These are phyloP conservation scores for Tylopilus felleus DNA, from an alignment of 768 basidiomycete species.

Conservation along the genomic window DNA sequence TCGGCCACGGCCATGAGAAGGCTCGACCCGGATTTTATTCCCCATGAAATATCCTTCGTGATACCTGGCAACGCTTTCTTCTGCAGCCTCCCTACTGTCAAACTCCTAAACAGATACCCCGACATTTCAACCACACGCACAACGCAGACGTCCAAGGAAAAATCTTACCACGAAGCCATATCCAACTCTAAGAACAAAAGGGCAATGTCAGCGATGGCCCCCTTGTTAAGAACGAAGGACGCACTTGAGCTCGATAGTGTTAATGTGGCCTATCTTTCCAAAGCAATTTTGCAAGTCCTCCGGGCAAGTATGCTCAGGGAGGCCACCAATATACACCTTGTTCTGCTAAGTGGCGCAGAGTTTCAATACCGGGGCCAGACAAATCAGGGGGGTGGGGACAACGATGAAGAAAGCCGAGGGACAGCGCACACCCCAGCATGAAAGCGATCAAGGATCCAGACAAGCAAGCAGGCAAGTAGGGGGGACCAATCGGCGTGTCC, in stretches of 20 bases:
- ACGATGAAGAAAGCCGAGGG: constrained; percentile 41
- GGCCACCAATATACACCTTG: constrained; percentile 89
- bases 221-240: constrained; percentile 28
- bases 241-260: constrained; percentile 80
- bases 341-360: constrained; percentile 79
- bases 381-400: constrained; percentile 41
- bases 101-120: constrained; percentile 58
- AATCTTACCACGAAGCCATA: constrained; percentile 85
- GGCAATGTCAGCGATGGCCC: constrained; percentile 11
- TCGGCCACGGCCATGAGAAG: constrained; percentile 80
- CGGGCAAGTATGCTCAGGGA: constrained; percentile 82
- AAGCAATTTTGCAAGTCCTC: constrained; percentile 86
- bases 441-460: constrained; percentile 32
- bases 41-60: constrained; percentile 91
- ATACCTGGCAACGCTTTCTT: constrained; percentile 84
- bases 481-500: constrained; percentile 33
- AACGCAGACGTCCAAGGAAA: not conserved
- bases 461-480: constrained; percentile 35
- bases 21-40: constrained; percentile 85
- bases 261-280: constrained; percentile 75
- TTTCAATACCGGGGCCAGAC: constrained; percentile 58
- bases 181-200: constrained; percentile 53
- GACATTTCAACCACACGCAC: not conserved
- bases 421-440: constrained; percentile 14
- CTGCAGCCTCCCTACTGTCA: constrained; percentile 73